Evolutionary conservation across 2,329 filamentous ascomycete species (phyloP), one percentile per base, ranked within the genome.

Genomic region (Talaromyces marneffei): DNA sequence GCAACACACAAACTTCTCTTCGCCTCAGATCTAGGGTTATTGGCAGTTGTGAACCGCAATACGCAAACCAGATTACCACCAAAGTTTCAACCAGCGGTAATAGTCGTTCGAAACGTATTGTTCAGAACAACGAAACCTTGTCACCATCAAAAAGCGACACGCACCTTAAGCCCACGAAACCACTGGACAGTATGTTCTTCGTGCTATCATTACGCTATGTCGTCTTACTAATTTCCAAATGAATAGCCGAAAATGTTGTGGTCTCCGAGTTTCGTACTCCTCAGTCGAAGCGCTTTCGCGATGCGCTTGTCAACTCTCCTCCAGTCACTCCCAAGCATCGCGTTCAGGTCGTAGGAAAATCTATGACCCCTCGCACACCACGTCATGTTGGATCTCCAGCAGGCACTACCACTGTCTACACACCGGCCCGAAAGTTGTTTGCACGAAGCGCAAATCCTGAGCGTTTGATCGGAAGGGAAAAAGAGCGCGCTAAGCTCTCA

Each of bases 371-470:
- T 60, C 80, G 88, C 67, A 95, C 91, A 44, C 90, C 90, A 20
- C 86, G 88, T 66, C 90, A 91, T 12, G 88, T 88, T 10, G 79
- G 89, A 6, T 89, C 90, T 12, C 83, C 85, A 29, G 77, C 77
- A 59, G 79, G 85, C 10, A 79, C 83, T 23, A 85, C 87, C 59
- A 94, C 91, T 0, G 82, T 97, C 39, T 97, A 97, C 75, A 91
- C 94, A 65, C 83, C 87, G 63, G 94, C 92, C 16, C 87, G 93
- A 31, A 91, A 96, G 70, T 77, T 96, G 2, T 99, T 99, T 71
- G 87, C 89, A 6, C 86, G 91, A 55, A 90, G 90, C 64, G 86
- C 88, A 8, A 86, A 87, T 60, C 89, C 90, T 1, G 86, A 87
- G 2, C 84, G 86, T 67, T 79, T 97, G 12, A 82, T 96, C 60